Base-by-base conservation (phyloP, 2,329 filamentous ascomycete genomes). In the Ceratocystis destructans region DNA sequence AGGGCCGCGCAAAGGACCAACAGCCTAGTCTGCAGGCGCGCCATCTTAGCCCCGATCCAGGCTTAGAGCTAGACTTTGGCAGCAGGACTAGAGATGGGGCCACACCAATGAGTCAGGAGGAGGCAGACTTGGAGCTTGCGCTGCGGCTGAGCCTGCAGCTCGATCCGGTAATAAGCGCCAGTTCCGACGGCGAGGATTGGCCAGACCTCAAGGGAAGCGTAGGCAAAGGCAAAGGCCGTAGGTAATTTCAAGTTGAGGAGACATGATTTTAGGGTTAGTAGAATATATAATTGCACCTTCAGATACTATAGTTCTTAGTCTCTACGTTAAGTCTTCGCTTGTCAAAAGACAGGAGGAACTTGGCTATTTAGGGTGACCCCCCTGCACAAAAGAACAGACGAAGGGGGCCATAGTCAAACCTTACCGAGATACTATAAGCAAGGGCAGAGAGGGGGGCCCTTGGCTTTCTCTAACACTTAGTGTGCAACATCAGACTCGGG, bases 51-150 rank as follows among this genome's bases (percentile, higher is more conserved):
- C 37, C 37, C 3, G 12, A 41, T 41, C 37, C 15, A 15, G 37
- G 37, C 37, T 10, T 12, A 15, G 61, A 31, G 12, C n/a, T 20
- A 5, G 61, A 33, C 15, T 15, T 37, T 20, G 46, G 17, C 55
- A n/a, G 55, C 22, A 6, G 48, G 3, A 8, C 8, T 33, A 31
- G 31, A 6, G 12, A 17, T 25, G 10, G 8, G 15, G 20, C 1
- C 15, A 55, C 28, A 8, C 55, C 55, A 10, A 37, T 37, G 55
- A 59, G 17, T n/a, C 68, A 66, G 0, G 73, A 74, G 12, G 82
- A 85, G 59, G 82, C 82, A 63, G 85, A 87, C 70, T 70, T 87
- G 61, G 82, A 84, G 64, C 75, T 85, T 45, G 85, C 85, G 1
- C 73, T 87, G 62, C 79, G 79, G 68, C 74, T 87, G 25, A 87